A percentile compares a stretch with the other conserved stretches of the same genome.
phyloP scores from a whole-genome alignment of 768 basidiomycete species.

The Lentinula sp. region DNA sequence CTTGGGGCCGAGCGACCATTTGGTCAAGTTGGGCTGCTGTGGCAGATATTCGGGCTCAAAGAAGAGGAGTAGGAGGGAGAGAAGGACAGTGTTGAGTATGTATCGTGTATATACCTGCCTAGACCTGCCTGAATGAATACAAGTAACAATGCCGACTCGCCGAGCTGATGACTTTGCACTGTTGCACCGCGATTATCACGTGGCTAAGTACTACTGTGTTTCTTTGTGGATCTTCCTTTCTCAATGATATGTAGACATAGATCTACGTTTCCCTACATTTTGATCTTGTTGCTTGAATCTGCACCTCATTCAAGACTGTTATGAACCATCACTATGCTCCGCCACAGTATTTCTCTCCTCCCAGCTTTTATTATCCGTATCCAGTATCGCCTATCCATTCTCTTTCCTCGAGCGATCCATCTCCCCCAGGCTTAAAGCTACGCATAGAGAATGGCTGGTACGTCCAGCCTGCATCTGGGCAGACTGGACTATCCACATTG shows the following conservation, averaged over 20 bases:
- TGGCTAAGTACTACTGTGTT: background rate
- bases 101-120: too few species aligned
- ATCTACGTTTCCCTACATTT: background rate
- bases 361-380: background rate
- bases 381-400: background rate
- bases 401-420: background rate
- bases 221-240: background rate
- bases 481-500: background rate
- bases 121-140: too few species aligned
- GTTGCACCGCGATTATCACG: background rate
- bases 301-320: background rate
- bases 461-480: background rate
- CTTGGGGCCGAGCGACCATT: constrained; percentile 81
- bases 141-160: too few species aligned
- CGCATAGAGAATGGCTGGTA: constrained; percentile 1
- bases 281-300: background rate
- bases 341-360: background rate
- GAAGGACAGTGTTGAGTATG: too few species aligned
- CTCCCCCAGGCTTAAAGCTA: background rate
- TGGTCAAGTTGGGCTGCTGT: constrained; percentile 66
- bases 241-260: background rate
- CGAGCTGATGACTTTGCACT: too few species aligned
- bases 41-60: constrained; percentile 75
- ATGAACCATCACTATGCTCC: constrained; percentile 6
- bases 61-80: constrained; percentile 12